phyloP scores from a whole-genome alignment of 441 rosid genomes.

The Adansonia grandidieri region DNA sequence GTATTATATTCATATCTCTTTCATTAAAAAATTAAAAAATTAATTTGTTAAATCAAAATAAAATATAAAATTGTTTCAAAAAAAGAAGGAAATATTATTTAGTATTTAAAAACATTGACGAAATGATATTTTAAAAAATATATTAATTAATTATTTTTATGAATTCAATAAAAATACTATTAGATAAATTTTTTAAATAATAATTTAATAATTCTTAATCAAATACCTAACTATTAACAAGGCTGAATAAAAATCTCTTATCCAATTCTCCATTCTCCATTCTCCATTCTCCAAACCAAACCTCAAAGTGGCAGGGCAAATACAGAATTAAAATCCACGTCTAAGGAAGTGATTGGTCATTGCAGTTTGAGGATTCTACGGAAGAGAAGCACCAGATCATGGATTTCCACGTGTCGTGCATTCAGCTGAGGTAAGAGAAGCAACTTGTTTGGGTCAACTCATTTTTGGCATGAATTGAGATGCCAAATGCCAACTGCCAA shows the following conservation, averaged over 20 bases:
- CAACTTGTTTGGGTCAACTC: slow-evolving; percentile 4
- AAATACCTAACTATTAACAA: too few species aligned
- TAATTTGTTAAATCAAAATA: too few species aligned
- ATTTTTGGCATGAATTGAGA: background rate
- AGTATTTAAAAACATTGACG: too few species aligned
- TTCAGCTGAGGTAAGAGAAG: background rate
- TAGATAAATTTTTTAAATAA: too few species aligned
- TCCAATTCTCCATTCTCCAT: background rate
- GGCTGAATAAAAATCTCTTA: background rate
- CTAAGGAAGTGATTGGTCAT: background rate
- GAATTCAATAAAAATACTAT: too few species aligned
- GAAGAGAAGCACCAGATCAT: slow-evolving; percentile 11
- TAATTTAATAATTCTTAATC: background rate
- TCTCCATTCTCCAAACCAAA: background rate
- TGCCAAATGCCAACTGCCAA: background rate
- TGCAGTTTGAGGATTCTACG: background rate
- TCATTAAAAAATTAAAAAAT: too few species aligned
- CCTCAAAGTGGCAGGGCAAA: too few species aligned
- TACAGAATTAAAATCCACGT: background rate
- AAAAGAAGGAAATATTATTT: too few species aligned
- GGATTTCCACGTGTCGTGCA: background rate
- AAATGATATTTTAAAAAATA: too few species aligned
- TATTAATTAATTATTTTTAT: too few species aligned
- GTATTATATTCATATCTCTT: too few species aligned
- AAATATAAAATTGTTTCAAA: too few species aligned